Evolutionary conservation across 371 early-diverging fungal genomes (phyloP).

Genomic region (Parasitella parasitica): DNA sequence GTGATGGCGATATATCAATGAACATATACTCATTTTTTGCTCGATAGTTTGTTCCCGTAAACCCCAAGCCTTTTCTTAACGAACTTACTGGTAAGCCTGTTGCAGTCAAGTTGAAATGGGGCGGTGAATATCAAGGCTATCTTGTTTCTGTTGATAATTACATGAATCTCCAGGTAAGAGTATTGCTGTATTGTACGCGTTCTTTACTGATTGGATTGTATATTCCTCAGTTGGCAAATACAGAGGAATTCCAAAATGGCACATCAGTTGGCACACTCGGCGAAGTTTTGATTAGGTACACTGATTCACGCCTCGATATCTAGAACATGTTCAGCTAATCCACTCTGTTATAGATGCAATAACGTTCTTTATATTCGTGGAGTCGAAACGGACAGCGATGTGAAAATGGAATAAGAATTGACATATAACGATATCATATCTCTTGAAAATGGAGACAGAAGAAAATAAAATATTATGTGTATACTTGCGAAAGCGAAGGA

Average conservation of each 20-base stretch:
- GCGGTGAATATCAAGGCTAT: slow-evolving; percentile 95
- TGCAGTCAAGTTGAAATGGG: slow-evolving; percentile 96
- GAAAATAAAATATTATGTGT: slow-evolving; percentile 1
- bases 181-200: not conserved
- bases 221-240: slow-evolving; percentile 74
- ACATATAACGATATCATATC: not conserved
- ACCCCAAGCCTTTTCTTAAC: slow-evolving; percentile 96
- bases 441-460: not conserved
- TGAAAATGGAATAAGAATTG: slow-evolving; percentile 35
- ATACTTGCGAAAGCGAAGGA: not conserved
- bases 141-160: slow-evolving; percentile 93
- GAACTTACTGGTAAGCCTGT: slow-evolving; percentile 91
- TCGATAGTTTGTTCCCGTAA: slow-evolving; percentile 85
- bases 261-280: slow-evolving; percentile 85
- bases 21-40: not conserved
- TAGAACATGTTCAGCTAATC: not conserved
- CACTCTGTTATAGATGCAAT: slow-evolving; percentile 66
- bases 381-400: slow-evolving; percentile 56
- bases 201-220: not conserved
- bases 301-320: not conserved
- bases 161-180: slow-evolving; percentile 92
- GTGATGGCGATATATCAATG: too few relatives aligned
- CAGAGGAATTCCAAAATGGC: slow-evolving; percentile 95
- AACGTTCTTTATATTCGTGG: slow-evolving; percentile 86
- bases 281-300: slow-evolving; percentile 89